These are phyloP conservation scores for Sanghuangporus baumii DNA, from an alignment of 1,284 basidiomycete species.

Conservation along the genomic window DNA sequence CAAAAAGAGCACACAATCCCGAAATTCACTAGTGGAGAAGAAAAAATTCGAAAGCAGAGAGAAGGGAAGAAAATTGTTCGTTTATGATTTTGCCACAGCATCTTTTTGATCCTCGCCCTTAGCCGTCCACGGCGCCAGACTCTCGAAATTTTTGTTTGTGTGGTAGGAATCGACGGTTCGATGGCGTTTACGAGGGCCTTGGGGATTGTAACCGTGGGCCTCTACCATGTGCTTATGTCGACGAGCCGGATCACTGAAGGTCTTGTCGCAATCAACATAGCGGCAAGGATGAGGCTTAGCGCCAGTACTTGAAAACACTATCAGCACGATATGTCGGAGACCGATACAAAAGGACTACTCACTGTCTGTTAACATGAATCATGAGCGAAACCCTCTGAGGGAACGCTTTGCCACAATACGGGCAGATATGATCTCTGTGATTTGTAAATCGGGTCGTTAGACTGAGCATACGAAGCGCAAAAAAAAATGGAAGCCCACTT, in stretches of 20 bases:
- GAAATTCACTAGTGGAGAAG: neutral
- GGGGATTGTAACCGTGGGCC: conserved; percentile 45
- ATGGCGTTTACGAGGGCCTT: conserved; percentile 39
- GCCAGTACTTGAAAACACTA: conserved; percentile 41
- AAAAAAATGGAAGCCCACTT: conserved; percentile 38
- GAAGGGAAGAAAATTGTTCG: neutral
- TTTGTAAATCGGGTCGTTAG: conserved; percentile 9
- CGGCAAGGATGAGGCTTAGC: conserved; percentile 49
- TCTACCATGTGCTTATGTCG: conserved; percentile 53
- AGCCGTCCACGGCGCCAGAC: conserved; percentile 9
- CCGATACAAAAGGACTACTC: conserved; percentile 22
- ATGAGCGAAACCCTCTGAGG: conserved; percentile 56
- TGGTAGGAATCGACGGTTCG: conserved; percentile 22
- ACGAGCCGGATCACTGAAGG: conserved; percentile 59
- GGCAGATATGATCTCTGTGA: conserved; percentile 47
- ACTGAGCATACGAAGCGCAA: conserved; percentile 8
- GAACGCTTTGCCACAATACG: conserved; percentile 50
- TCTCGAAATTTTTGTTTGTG: conserved; percentile 13
- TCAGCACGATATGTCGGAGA: conserved; percentile 10
- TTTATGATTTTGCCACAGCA: neutral
- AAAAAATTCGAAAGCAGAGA: neutral
- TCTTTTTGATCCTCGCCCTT: neutral
- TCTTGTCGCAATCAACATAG: conserved; percentile 40
- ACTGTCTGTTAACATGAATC: conserved; percentile 60
- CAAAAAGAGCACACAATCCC: neutral